Base-by-base conservation (phyloP, 2,329 filamentous ascomycete genomes). In the Pseudofabraea citricarpa region DNA sequence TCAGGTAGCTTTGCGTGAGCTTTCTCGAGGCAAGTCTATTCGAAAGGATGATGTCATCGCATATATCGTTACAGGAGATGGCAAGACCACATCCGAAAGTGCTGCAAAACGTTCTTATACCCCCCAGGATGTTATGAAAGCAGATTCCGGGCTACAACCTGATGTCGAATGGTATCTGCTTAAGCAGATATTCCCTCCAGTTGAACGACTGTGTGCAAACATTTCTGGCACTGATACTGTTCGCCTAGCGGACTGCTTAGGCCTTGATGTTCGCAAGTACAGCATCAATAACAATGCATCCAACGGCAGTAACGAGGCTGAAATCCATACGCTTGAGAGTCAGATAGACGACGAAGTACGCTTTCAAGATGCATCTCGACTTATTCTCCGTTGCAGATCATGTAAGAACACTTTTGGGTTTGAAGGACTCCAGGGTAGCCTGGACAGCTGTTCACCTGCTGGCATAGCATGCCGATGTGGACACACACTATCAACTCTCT, bases 151-250 rank as follows among this genome's bases (percentile, higher is more conserved):
- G 1, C 75, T 98, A 6, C 77, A 84, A 45, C 88, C 90, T 2
- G 93, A 98, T 59, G 79, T 96, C n/a, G 93, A 98, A 61, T 97
- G 90, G 79, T 98, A 98, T 64, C 80, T 98, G 29, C 85, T 89
- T 71, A 98, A 98, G 72, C 93, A 98, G 66, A 96, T 98, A 46
- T 89, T 98, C 67, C 93, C 93, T 9, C 93, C 93, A 0, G 93
- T 98, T 20, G 93, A 98, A 69, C 88, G 93, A 75, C 82, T 98
- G 18, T 98, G 93, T 63, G 93, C 91, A 48, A 95, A 95, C 47
- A 96, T 98, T 57, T 80, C 81, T 12, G 93, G 93, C 46, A 98
- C 93, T 2, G 94, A 95, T 50, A 86, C 91, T 6, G 81, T 88
- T 2, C 83, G 90, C 52, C 77, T 98, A 8, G 93, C 93, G 2